Conservation (phyloP, 768 basidiomycete genomes). For the Rhodotorula paludigena region DNA sequence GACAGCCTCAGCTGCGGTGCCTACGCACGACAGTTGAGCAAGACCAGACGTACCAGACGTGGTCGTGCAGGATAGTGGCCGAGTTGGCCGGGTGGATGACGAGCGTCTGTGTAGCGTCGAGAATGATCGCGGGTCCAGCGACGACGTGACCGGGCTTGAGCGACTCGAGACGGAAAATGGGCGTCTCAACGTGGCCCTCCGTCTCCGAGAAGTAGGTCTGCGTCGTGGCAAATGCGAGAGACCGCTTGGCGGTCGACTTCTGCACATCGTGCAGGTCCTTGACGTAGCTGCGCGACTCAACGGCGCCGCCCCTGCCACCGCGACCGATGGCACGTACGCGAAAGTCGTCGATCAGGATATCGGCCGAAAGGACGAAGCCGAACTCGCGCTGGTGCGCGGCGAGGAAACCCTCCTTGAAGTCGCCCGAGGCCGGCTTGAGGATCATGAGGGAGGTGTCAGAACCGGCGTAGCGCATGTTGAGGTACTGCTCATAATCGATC, state of each 20-base stretch:
- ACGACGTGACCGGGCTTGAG: conserved; percentile 67
- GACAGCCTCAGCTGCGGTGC: too few relatives aligned
- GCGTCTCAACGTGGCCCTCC: conserved; percentile 70
- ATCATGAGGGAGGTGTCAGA: conserved; percentile 92
- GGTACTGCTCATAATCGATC: conserved; percentile 65
- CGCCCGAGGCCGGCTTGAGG: conserved; percentile 53
- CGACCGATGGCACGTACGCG: conserved; percentile 78
- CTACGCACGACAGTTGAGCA: too few relatives aligned
- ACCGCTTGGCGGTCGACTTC: conserved; percentile 61
- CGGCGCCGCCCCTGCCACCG: conserved; percentile 73
- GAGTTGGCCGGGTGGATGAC: conserved; percentile 54
- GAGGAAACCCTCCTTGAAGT: conserved; percentile 75
- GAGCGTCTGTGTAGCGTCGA: conserved; percentile 92
- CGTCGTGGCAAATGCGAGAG: conserved; percentile 45
- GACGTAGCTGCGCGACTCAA: too few relatives aligned
- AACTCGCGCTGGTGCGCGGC: conserved; percentile 68
- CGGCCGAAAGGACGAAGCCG: conserved; percentile 79
- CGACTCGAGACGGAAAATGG: conserved; percentile 66
- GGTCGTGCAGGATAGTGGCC: conserved; percentile 26
- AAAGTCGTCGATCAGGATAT: conserved; percentile 81
- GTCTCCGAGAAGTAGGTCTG: conserved; percentile 71
- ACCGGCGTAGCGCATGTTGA: conserved; percentile 63
- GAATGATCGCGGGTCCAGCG: conserved; percentile 84
- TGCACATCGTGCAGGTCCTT: too few relatives aligned
- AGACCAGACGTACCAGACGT: too few relatives aligned